Evolutionary conservation across 2,329 filamentous ascomycete genomes (phyloP), one percentile per base, ranked within the genome.

Genomic region (Penicillium brevicompactum): DNA sequence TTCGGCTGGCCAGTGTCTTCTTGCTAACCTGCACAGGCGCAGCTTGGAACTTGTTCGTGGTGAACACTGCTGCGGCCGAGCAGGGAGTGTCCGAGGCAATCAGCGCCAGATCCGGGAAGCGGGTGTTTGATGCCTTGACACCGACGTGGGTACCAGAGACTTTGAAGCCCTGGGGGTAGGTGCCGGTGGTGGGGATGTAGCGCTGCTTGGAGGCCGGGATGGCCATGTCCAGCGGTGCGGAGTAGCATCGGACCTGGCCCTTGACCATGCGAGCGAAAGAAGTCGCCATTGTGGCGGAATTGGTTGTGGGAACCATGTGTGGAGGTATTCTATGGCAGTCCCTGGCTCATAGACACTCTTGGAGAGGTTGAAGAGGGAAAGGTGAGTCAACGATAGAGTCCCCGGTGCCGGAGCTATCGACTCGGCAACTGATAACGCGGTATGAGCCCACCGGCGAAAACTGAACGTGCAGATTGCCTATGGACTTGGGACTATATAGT

Each of bases 11-110:
- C 34, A 96, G 78, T 57, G 92, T 84, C 54, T 88, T 82, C 60
- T 87, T 83, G 74, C 89, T 93, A 58, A 96, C 89, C 30, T 90
- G 91, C 43, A 99, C 93, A 5, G 94, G 94, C 10, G 94, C 94
- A 16, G 94, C 94, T 76, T 97, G 92, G 78, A 99, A 99, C 75
- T 93, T 92, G 80, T 99, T 99, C 75, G 92, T 95, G 51, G 94
- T 99, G 78, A 97, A 97, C 44, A 97, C 92, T 6, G 92, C 94
- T 0, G 92, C 91, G 9, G 89, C 92, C 6, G 90, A 84, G 74
- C 92, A 97, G 51, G 92, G 91, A 49, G 82, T 82, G 67, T 96
- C 91, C 6, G 94, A 97, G 16, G 88, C 87, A 61, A 99, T 84
- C 63, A 99, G 83, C 34, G 92, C 91, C 47, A 99, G 84, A 73